Evolutionary conservation across 805 yeast species (phyloP), one percentile per base, ranked within the genome.

Genomic region (Candida vaughaniae): DNA sequence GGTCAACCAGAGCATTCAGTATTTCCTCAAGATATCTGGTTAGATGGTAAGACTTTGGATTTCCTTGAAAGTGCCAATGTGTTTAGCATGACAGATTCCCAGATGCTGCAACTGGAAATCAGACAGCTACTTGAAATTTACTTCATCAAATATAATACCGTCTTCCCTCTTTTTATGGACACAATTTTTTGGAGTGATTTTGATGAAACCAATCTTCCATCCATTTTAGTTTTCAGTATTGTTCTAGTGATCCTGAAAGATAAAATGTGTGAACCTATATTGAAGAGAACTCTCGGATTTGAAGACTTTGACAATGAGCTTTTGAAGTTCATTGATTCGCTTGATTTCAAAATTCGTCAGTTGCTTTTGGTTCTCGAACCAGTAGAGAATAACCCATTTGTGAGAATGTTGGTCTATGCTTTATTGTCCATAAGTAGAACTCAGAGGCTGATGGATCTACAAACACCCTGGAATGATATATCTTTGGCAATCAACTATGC

Each of bases 281-380:
- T 62, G 15, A 16, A 30, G 15, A 25, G 20, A 4, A 15, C 31
- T 6, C 20, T 38, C 3, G 33, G 36, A 16, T 22, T 16, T 8
- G 22, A 12, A 3, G 31, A 32, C n/a, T 22, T 23, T 14, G 17
- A n/a, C 6, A 8, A 12, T 11, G 26, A 27, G 10, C 14, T 31
- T 6, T 10, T n/a, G 9, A 22, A 25, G 6, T 27, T 36, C 16
- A 11, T 11, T 16, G 23, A 18, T 8, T 57, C 48, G 8, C 42
- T 58, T 28, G 64, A 62, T 22, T 40, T 41, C 28, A 62, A 61
- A 38, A 50, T 61, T 14, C 48, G 66, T 15, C 66, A 62, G 36
- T 22, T 60, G 18, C 16, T 52, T 14, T 39, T 58, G 16, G 31
- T 58, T 3, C 41, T 58, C 6, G 52, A 34, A 40, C 58, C 22